Evolutionary conservation across 768 basidiomycete genomes (phyloP), one percentile per base, ranked within the genome.

Genomic region (Boletus subcaerulescens): DNA sequence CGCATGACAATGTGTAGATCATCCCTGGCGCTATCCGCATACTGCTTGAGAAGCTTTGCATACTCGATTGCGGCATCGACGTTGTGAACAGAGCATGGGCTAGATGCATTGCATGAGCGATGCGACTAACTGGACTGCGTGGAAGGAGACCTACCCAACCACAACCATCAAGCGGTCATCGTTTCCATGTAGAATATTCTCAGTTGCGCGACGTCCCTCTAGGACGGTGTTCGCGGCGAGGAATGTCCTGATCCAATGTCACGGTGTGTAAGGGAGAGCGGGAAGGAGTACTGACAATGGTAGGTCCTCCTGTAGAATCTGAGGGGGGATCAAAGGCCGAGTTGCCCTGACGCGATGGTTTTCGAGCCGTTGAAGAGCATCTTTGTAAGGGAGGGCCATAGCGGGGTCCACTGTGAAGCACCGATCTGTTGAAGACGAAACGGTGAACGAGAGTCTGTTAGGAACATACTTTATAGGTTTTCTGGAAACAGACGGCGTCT

Each of bases 1-100:
- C 94, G 87, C 96, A 98, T 98, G 61, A 98, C 79, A 65, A 99
- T 97, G 71, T 89, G 81, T 32, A 99, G 80, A 62, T 98, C 97
- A 12, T 91, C 86, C 65, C 84, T 84, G 43, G 89, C 84, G 12
- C 73, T 72, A 36, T 93, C 87, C 7, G 93, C 90, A 66, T 98
- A 98, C 36, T 76, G 81, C 55, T 80, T 82, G 43, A 98, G 79
- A 47, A 86, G 78, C 50, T 80, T 80, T 29, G 94, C 96, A 67
- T 98, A 97, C 65, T 91, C 91, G 29, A 91, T 67, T 10, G 93
- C 95, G 36, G 91, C 85, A 41, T 89, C 84, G 48, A 87, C 81
- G 66, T 94, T 87, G 74, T 99, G 91, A 2, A 99, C 92, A 0
- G 95, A 98, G 73, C 96, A 99, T 5, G 96, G 96, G 3, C 95